Percentiles rank a stretch among this genome's conserved stretches.
phyloP scores from a whole-genome alignment of 2,329 filamentous ascomycete genomes.

The Drechslerella coelobrocha region DNA sequence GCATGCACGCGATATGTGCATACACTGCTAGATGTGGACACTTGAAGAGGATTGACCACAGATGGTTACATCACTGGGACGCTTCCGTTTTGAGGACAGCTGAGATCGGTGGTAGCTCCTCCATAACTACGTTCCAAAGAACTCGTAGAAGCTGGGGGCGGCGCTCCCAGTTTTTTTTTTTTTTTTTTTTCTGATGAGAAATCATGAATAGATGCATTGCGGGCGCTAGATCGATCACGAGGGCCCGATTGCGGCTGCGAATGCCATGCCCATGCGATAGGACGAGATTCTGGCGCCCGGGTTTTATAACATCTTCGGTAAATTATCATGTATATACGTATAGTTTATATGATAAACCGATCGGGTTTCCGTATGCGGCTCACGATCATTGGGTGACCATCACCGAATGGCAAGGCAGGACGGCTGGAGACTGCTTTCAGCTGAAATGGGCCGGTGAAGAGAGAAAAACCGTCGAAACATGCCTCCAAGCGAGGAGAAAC shows the following conservation, averaged over 20 bases:
- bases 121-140: background rate
- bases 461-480: constrained; percentile 21
- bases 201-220: background rate
- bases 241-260: constrained; percentile 3
- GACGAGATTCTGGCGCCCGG: background rate
- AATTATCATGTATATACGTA: background rate
- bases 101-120: background rate
- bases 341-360: background rate
- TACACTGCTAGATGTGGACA: no score
- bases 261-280: background rate
- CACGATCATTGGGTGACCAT: no score
- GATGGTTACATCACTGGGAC: background rate
- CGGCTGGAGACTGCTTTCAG: constrained; percentile 12
- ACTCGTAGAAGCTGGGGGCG: background rate
- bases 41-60: no score
- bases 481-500: constrained; percentile 43
- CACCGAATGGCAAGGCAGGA: no score
- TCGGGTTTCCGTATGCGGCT: no score
- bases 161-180: background rate
- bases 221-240: background rate
- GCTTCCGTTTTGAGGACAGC: background rate
- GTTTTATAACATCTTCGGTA: no score
- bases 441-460: constrained; percentile 6
- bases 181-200: no score
- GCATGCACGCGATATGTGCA: background rate